phyloP scores from a whole-genome alignment of 2,329 filamentous ascomycete species.

The Triangularia verruculosa region DNA sequence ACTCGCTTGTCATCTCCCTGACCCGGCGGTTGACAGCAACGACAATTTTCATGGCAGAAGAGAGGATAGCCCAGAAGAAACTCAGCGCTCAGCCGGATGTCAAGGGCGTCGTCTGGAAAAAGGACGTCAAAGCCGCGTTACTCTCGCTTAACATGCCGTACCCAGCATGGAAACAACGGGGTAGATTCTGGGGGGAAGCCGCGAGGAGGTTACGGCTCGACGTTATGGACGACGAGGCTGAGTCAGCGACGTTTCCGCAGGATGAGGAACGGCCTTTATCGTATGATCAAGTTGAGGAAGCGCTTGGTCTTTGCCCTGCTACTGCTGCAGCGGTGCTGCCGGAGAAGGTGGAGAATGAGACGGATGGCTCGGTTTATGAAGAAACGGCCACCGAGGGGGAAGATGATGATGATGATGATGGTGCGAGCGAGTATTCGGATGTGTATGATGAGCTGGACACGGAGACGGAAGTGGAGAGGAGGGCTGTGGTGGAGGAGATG shows the following conservation, averaged over 20 bases:
- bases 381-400: neutral
- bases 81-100: slow-evolving; percentile 29
- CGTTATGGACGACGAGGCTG: slow-evolving; percentile 35
- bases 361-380: neutral
- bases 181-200: slow-evolving; percentile 46
- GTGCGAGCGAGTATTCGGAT: slow-evolving; percentile 4
- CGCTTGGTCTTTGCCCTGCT: slow-evolving; percentile 30
- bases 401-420: slow-evolving; percentile 10
- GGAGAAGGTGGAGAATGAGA: neutral
- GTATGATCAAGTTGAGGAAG: slow-evolving; percentile 44
- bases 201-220: slow-evolving; percentile 49
- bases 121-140: slow-evolving; percentile 50
- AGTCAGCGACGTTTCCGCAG: slow-evolving; percentile 13
- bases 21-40: slow-evolving; percentile 70
- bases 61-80: slow-evolving; percentile 52
- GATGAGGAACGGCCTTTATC: slow-evolving; percentile 34
- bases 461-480: neutral
- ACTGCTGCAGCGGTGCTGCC: neutral
- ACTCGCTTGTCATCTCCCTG: slow-evolving; percentile 63
- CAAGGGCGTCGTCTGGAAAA: slow-evolving; percentile 36
- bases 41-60: slow-evolving; percentile 66
- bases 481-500: slow-evolving; percentile 36
- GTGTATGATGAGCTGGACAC: neutral
- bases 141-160: slow-evolving; percentile 40
- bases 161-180: neutral